Percentiles rank a stretch among this genome's conserved stretches.
Conservation (phyloP, 1,139 yeast genomes). For the Yamadazyma buinensis region DNA sequence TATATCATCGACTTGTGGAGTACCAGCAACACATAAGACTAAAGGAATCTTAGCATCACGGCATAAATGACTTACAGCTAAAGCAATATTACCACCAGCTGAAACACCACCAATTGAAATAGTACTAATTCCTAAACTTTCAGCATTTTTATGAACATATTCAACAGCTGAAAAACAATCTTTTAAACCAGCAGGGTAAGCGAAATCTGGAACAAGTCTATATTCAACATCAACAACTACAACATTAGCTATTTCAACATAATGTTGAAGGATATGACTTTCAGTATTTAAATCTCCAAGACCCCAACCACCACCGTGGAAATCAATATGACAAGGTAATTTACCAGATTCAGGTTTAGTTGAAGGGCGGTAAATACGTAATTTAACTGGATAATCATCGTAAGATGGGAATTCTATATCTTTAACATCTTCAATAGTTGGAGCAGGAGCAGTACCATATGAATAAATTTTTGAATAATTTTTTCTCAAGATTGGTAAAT, state of each 20-base stretch:
- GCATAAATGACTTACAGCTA: slow-evolving; percentile 38
- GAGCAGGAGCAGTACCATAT: slow-evolving; percentile 32
- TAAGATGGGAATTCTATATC: slow-evolving; percentile 35
- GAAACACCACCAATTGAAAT: slow-evolving; percentile 46
- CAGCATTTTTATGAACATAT: slow-evolving; percentile 17
- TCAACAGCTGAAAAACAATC: slow-evolving; percentile 36
- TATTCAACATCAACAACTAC: slow-evolving; percentile 40
- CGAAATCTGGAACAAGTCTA: slow-evolving; percentile 46
- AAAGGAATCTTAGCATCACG: slow-evolving; percentile 14
- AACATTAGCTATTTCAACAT: slow-evolving; percentile 32
- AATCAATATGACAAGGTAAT: slow-evolving; percentile 44
- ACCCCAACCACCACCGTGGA: slow-evolving; percentile 52
- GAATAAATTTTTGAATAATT: slow-evolving; percentile 42
- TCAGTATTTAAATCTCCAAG: slow-evolving; percentile 44
- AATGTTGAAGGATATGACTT: slow-evolving; percentile 41
- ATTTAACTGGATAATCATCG: slow-evolving; percentile 24
- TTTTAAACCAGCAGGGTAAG: slow-evolving; percentile 45
- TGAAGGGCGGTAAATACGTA: slow-evolving; percentile 37
- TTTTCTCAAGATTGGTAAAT: slow-evolving; percentile 18
- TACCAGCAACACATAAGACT: slow-evolving; percentile 23
- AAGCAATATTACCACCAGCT: slow-evolving; percentile 46
- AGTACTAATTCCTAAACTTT: slow-evolving; percentile 24
- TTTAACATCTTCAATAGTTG: slow-evolving; percentile 20
- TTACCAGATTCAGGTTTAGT: slow-evolving; percentile 22
- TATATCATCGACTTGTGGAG: slow-evolving; percentile 35